Evolutionary conservation across 1,139 yeast species (phyloP).

Genomic region (Yamadazyma buinensis): DNA sequence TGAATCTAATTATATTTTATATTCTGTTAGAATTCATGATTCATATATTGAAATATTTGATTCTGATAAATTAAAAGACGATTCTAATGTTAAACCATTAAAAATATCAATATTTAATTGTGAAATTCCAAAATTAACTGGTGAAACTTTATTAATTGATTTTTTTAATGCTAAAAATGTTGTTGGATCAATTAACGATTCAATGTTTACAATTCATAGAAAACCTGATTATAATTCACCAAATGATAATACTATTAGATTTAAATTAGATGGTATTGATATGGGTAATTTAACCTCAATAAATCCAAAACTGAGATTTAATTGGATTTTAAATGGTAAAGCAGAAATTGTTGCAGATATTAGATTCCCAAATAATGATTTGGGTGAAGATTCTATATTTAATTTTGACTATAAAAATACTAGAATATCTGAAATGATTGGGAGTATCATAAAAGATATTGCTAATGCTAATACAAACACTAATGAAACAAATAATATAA

Average conservation of each 20-base stretch:
- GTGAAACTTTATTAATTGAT: conserved; percentile 57
- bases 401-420: conserved; percentile 21
- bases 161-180: conserved; percentile 66
- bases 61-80: conserved; percentile 16
- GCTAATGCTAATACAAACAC: conserved; percentile 15
- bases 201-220: conserved; percentile 71
- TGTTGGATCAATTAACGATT: conserved; percentile 69
- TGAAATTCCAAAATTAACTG: conserved; percentile 57
- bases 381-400: conserved; percentile 20
- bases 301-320: conserved; percentile 46
- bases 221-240: conserved; percentile 29
- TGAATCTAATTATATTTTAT: conserved; percentile 46
- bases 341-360: conserved; percentile 70
- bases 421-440: conserved; percentile 23
- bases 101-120: conserved; percentile 60
- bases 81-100: conserved; percentile 28
- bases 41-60: conserved; percentile 44
- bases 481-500: conserved; percentile 3
- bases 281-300: conserved; percentile 39
- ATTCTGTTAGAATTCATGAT: conserved; percentile 51
- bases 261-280: conserved; percentile 64
- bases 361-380: conserved; percentile 50
- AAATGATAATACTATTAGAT: conserved; percentile 42
- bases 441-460: conserved; percentile 27
- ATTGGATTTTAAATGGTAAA: conserved; percentile 69